phyloP scores from a whole-genome alignment of 345 rosid genomes.

The Conringia planisiliqua region DNA sequence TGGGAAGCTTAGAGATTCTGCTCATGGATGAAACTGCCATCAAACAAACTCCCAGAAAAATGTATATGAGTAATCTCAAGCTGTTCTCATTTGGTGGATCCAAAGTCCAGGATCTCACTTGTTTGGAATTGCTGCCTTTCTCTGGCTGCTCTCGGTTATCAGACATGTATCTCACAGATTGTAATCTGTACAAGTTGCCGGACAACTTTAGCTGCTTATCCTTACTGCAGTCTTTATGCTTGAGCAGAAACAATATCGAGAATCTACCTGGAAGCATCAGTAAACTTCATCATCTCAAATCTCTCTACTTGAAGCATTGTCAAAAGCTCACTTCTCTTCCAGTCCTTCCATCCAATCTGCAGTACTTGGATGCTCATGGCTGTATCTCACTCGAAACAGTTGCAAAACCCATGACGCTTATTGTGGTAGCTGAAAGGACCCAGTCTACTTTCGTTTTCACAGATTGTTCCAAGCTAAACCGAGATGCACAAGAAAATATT shows the following conservation, averaged over 20 bases:
- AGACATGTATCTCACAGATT: conserved; percentile 30
- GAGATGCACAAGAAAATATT: conserved; percentile 24
- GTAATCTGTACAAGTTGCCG: conserved; percentile 28
- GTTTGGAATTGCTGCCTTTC: conserved; percentile 20
- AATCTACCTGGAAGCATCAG: conserved; percentile 29
- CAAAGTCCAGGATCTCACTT: background rate
- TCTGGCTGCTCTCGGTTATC: conserved; percentile 22
- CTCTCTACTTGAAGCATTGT: conserved; percentile 29
- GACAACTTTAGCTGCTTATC: conserved; percentile 24
- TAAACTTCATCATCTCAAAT: conserved; percentile 24
- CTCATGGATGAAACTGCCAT: conserved; percentile 21
- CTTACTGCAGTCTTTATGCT: conserved; percentile 19
- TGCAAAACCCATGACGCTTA: conserved; percentile 20
- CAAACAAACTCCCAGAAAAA: conserved; percentile 17
- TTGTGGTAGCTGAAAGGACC: conserved; percentile 9
- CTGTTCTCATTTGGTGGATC: conserved; percentile 27
- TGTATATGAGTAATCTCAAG: conserved; percentile 31
- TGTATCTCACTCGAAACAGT: conserved; percentile 26
- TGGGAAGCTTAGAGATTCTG: conserved; percentile 32
- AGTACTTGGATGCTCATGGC: conserved; percentile 34
- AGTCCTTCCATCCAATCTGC: conserved; percentile 27
- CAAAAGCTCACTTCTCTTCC: conserved; percentile 22
- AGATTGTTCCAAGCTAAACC: conserved; percentile 26
- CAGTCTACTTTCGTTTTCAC: conserved; percentile 26
- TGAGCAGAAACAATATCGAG: conserved; percentile 28